Conservation (phyloP, 1,139 yeast species). For the Scheffersomyces cryptocercus region DNA sequence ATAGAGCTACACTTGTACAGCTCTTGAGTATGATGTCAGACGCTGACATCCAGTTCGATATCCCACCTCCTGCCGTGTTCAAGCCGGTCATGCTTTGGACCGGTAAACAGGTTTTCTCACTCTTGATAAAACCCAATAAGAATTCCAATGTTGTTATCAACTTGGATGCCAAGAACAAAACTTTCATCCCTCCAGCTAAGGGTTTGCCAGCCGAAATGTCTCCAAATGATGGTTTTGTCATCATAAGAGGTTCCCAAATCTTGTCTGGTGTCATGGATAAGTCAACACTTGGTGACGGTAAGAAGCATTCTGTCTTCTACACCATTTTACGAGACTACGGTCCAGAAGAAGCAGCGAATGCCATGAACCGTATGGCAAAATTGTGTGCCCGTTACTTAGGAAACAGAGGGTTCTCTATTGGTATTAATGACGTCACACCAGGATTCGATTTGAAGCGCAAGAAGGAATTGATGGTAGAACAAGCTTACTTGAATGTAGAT, state of each 20-base stretch:
- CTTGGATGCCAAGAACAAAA: slow-evolving; percentile 91
- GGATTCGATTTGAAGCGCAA: slow-evolving; percentile 71
- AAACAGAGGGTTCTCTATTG: slow-evolving; percentile 94
- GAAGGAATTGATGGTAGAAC: slow-evolving; percentile 88
- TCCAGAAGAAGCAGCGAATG: slow-evolving; percentile 89
- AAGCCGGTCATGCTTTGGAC: slow-evolving; percentile 95
- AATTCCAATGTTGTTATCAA: slow-evolving; percentile 80
- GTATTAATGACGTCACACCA: slow-evolving; percentile 97
- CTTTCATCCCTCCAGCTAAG: slow-evolving; percentile 69
- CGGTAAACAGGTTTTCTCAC: slow-evolving; percentile 91
- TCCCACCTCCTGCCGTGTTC: slow-evolving; percentile 93
- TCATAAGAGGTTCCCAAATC: slow-evolving; percentile 86
- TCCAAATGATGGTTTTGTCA: slow-evolving; percentile 91
- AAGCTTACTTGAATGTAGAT: slow-evolving; percentile 90
- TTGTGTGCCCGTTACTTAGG: slow-evolving; percentile 94
- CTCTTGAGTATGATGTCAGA: slow-evolving; percentile 95
- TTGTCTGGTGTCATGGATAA: slow-evolving; percentile 97
- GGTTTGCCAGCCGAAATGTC: slow-evolving; percentile 90
- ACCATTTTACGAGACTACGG: slow-evolving; percentile 95
- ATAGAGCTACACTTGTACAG: slow-evolving; percentile 81
- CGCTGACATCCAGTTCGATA: slow-evolving; percentile 80
- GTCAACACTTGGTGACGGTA: slow-evolving; percentile 95
- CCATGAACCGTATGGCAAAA: slow-evolving; percentile 99
- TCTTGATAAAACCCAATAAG: slow-evolving; percentile 81
- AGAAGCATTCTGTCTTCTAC: slow-evolving; percentile 94